A percentile compares a stretch with the other conserved stretches of the same genome.
These are phyloP conservation scores for Ceratobasidium theobromae DNA, from an alignment of 1,284 basidiomycete species.

Conservation along the genomic window DNA sequence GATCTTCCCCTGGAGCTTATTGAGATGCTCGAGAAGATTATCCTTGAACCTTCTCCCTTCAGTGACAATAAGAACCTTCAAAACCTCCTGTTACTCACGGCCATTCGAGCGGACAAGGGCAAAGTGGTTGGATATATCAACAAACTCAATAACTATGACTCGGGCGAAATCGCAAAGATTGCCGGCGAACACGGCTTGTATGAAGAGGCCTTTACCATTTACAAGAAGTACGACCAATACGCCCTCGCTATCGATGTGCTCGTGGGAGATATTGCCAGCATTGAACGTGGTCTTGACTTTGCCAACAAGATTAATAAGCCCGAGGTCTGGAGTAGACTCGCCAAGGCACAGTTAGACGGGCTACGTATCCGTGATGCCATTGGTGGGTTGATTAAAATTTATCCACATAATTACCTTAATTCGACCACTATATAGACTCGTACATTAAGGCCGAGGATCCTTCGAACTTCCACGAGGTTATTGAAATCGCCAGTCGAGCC, in stretches of 20 bases:
- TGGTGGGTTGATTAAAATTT: constrained; percentile 51
- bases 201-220: constrained; percentile 96
- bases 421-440: constrained; percentile 63
- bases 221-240: constrained; percentile 93
- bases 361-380: constrained; percentile 98
- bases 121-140: constrained; percentile 99
- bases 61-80: constrained; percentile 96
- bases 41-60: constrained; percentile 96
- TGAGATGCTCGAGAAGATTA: constrained; percentile 97
- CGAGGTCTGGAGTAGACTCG: constrained; percentile 95
- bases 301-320: constrained; percentile 97
- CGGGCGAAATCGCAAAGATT: constrained; percentile 93
- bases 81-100: constrained; percentile 92
- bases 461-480: constrained; percentile 93
- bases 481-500: constrained; percentile 93
- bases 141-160: constrained; percentile 94
- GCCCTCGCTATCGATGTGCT: constrained; percentile 96
- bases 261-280: constrained; percentile 97
- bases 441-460: constrained; percentile 99
- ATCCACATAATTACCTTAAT: not conserved
- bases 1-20: constrained; percentile 98
- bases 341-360: constrained; percentile 99
- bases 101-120: constrained; percentile 97
- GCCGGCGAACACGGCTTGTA: constrained; percentile 95
- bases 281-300: constrained; percentile 95